Conservation (phyloP, 2,329 filamentous ascomycete genomes). For the Fonsecaea nubica region DNA sequence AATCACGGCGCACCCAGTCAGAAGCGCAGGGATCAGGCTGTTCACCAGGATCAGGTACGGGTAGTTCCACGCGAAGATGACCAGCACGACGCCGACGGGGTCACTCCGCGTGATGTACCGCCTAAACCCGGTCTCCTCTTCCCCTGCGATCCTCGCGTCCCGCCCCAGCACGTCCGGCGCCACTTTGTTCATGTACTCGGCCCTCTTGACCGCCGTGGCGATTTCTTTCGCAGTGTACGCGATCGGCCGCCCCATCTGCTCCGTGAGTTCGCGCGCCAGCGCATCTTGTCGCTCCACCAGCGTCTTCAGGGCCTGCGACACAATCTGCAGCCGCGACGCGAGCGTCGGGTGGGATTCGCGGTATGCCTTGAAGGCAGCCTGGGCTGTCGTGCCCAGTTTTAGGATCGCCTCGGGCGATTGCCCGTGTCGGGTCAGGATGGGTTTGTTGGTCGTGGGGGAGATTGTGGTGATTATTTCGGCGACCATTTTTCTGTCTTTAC, state of each 20-base stretch:
- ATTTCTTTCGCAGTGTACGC: conserved; percentile 84
- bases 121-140: conserved; percentile 85
- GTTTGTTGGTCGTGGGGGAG: conserved; percentile 86
- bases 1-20: conserved; percentile 89
- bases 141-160: conserved; percentile 72
- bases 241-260: conserved; percentile 95
- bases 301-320: conserved; percentile 77
- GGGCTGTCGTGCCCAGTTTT: conserved; percentile 72
- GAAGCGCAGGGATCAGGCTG: conserved; percentile 86
- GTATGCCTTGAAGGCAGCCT: conserved; percentile 77
- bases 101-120: conserved; percentile 82
- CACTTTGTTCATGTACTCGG: conserved; percentile 84
- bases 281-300: conserved; percentile 76
- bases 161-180: conserved; percentile 74
- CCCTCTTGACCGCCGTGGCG: conserved; percentile 81
- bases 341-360: conserved; percentile 78
- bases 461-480: conserved; percentile 74
- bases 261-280: conserved; percentile 81
- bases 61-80: conserved; percentile 98
- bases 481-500: conserved; percentile 48
- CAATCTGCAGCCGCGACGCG: conserved; percentile 76
- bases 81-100: conserved; percentile 82
- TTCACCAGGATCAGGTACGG: conserved; percentile 94
- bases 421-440: conserved; percentile 79
- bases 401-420: conserved; percentile 73